Evolutionary conservation across 163 green algal genomes (phyloP).

Genomic region (Picocystis sp.): DNA sequence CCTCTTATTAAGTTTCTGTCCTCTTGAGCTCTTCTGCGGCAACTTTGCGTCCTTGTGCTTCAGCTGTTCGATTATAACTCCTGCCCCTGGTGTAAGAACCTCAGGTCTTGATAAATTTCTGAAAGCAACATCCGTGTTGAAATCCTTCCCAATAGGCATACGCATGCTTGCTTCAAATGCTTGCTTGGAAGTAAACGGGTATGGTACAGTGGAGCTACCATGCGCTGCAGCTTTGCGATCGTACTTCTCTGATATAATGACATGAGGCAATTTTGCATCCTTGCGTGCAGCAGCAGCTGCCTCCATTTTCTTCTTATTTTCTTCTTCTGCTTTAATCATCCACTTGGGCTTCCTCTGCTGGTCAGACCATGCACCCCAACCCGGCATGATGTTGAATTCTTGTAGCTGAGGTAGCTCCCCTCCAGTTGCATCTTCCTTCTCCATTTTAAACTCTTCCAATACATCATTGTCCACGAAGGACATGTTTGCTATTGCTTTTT

Average conservation of each 20-base stretch:
- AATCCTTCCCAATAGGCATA: constrained; percentile 67
- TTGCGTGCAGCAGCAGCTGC: constrained; percentile 32
- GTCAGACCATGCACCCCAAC: constrained; percentile 71
- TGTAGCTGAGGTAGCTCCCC: constrained; percentile 42
- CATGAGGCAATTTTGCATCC: constrained; percentile 58
- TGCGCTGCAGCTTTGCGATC: constrained; percentile 36
- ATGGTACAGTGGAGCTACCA: constrained; percentile 36
- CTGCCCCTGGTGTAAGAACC: background rate
- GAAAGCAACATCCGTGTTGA: constrained; percentile 77
- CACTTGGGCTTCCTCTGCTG: constrained; percentile 58
- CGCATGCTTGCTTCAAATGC: constrained; percentile 68
- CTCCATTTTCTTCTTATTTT: constrained; percentile 27
- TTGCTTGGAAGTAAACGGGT: constrained; percentile 55
- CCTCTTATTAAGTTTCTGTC: too few relatives aligned
- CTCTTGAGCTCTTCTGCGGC: too few relatives aligned
- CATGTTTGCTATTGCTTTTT: too few relatives aligned
- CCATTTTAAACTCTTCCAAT: constrained; percentile 63
- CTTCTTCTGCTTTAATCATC: constrained; percentile 45
- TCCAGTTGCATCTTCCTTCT: constrained; percentile 65
- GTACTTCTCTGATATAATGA: constrained; percentile 66
- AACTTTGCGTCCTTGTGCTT: too few relatives aligned
- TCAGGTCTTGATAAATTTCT: constrained; percentile 1
- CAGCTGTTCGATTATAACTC: constrained; percentile 1
- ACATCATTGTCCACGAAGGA: constrained; percentile 85
- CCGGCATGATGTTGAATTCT: constrained; percentile 43